Evolutionary conservation across 2,329 filamentous ascomycete species (phyloP), one percentile per base, ranked within the genome.

Genomic region (Venturia asperata): DNA sequence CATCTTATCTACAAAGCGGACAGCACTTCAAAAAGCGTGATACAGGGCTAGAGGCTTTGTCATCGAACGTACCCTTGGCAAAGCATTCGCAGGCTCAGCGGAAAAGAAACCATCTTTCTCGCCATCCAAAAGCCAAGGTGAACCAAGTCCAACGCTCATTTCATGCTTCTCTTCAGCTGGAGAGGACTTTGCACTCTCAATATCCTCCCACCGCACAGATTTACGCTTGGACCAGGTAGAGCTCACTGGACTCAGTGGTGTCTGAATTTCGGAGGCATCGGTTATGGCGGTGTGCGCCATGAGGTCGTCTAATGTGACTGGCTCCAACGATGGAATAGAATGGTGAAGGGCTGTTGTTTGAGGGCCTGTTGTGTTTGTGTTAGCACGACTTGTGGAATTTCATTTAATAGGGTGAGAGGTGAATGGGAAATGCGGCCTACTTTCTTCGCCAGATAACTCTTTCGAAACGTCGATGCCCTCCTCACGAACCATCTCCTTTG

Each of bases 171-270:
- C 61, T 39, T 63, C 61, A 30, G 21, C 11, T n/a, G 61, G 61
- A 27, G 24, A 34, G 15, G 43, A 30, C 61, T 63, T 63, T 27
- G 43, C 24, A 42, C 30, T 64, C 39, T 64, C 63, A 11, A 64
- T 41, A 27, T 58, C 63, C 19, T 64, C 49, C 63, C 63, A 64
- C 9, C 49, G 63, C 19, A 64, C 63, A 24, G 42, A 56, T 49
- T 64, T 64, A 24, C 49, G 43, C 17, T 45, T 64, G 30, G 63
- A 64, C 34, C 15, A 27, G 47, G 47, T 52, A 13, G 61, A 47
- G 24, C 45, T 63, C 19, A 43, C 41, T 27, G 61, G 42, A 43
- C 45, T 63, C 6, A n/a, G 34, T 43, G 61, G 43, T 9, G 42
- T 15, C 5, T 34, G 52, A 9, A n/a, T n/a, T 37, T n/a, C 52